Conservation (phyloP, 306 rosid genomes). For the Lotus japonicus region DNA sequence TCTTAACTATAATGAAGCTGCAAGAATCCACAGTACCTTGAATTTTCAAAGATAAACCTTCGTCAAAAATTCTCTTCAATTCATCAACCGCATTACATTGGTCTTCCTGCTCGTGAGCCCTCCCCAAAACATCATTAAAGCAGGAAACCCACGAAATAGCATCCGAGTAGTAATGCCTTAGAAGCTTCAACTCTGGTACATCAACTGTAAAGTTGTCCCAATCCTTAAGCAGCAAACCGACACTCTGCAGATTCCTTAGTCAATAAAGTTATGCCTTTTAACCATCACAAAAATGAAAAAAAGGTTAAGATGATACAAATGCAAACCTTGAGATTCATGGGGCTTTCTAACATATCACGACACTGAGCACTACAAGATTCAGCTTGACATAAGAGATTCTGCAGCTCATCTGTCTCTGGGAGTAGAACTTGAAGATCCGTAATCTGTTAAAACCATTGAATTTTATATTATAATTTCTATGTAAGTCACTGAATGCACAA, state of each 20-base stretch:
- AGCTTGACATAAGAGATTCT: slow-evolving; percentile 51
- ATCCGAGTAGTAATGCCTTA: slow-evolving; percentile 57
- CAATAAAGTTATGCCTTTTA: slow-evolving; percentile 16
- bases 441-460: slow-evolving; percentile 41
- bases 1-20: neutral
- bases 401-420: slow-evolving; percentile 58
- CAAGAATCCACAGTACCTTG: slow-evolving; percentile 50
- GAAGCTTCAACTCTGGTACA: slow-evolving; percentile 70
- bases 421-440: slow-evolving; percentile 57
- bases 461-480: slow-evolving; percentile 4
- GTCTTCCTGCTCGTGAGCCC: slow-evolving; percentile 47
- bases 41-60: slow-evolving; percentile 71
- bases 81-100: slow-evolving; percentile 53
- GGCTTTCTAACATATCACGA: slow-evolving; percentile 50
- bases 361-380: slow-evolving; percentile 59
- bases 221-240: slow-evolving; percentile 59
- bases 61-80: slow-evolving; percentile 46
- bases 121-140: slow-evolving; percentile 43
- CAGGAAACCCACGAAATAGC: slow-evolving; percentile 62
- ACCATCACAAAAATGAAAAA: neutral
- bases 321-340: slow-evolving; percentile 67
- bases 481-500: slow-evolving; percentile 4
- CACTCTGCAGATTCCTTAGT: slow-evolving; percentile 49
- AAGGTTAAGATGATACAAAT: neutral
- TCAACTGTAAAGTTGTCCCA: slow-evolving; percentile 49